Conservation (phyloP, 2,329 filamentous ascomycete species). For the Metarhizium humberi region DNA sequence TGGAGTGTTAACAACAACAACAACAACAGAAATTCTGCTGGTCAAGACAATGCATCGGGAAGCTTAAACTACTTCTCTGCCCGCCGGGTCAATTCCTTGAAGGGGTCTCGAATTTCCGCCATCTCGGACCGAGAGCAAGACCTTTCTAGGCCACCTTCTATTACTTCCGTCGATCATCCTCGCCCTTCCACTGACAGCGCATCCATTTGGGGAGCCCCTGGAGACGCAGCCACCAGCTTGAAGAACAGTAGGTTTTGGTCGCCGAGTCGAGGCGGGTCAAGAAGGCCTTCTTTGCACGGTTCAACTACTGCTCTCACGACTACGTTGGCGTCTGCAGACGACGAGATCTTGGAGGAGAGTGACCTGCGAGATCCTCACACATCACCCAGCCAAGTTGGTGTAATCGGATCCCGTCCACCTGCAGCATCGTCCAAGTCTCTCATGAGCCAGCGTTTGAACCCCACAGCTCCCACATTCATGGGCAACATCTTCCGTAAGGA, state of each 20-base stretch:
- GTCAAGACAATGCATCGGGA: conserved; percentile 28
- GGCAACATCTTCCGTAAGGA: conserved; percentile 49
- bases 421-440: conserved; percentile 23
- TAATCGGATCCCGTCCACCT: conserved; percentile 71
- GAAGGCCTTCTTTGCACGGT: conserved; percentile 72
- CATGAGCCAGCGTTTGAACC: conserved; percentile 63
- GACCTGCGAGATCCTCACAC: conserved; percentile 42
- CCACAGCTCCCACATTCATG: conserved; percentile 81
- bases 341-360: conserved; percentile 52
- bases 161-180: conserved; percentile 61
- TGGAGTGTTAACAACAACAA: conserved; percentile 38
- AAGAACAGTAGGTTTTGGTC: conserved; percentile 58
- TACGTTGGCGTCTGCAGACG: conserved; percentile 52
- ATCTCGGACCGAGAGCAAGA: conserved; percentile 46
- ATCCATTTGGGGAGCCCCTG: conserved; percentile 59
- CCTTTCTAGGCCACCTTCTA: conserved; percentile 58
- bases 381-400: conserved; percentile 50
- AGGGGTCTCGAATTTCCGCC: conserved; percentile 38
- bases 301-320: conserved; percentile 56
- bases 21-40: conserved; percentile 44
- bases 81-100: conserved; percentile 35
- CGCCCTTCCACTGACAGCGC: conserved; percentile 71
- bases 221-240: conserved; percentile 32
- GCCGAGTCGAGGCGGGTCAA: conserved; percentile 58
- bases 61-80: conserved; percentile 29